Conservation (phyloP, 2,329 filamentous ascomycete genomes). For the Pezicula radicicola region DNA sequence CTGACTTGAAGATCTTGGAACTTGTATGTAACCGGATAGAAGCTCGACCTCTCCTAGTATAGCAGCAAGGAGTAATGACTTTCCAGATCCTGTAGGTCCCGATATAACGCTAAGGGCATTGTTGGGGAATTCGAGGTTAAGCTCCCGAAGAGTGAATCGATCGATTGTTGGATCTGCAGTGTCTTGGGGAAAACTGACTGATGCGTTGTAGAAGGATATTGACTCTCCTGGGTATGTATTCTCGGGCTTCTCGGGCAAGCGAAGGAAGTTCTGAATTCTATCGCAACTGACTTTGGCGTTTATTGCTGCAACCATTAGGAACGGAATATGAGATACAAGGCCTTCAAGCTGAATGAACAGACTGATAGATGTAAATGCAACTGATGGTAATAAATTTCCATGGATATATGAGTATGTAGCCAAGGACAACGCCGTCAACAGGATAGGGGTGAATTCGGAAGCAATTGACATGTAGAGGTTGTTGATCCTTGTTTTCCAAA, state of each 20-base stretch:
- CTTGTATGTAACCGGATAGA: conserved; percentile 55
- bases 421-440: conserved; percentile 68
- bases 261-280: conserved; percentile 69
- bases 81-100: conserved; percentile 73
- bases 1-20: conserved; percentile 49
- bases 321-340: conserved; percentile 65
- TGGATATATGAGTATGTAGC: conserved; percentile 63
- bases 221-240: conserved; percentile 52
- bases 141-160: conserved; percentile 60
- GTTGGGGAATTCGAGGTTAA: conserved; percentile 63
- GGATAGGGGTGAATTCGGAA: conserved; percentile 69
- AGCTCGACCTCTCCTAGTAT: conserved; percentile 73
- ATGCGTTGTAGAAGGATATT: conserved; percentile 62
- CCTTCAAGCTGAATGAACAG: conserved; percentile 70
- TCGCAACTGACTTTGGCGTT: conserved; percentile 69
- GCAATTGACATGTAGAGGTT: conserved; percentile 28
- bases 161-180: conserved; percentile 51
- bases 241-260: conserved; percentile 57
- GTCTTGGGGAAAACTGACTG: conserved; percentile 69
- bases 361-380: conserved; percentile 74
- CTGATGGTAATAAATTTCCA: conserved; percentile 62
- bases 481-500: conserved; percentile 46
- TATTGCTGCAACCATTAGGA: conserved; percentile 63
- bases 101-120: conserved; percentile 71
- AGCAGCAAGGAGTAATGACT: conserved; percentile 69